Conservation (phyloP, 208 protist species). For the Wallacemonas sp. region DNA sequence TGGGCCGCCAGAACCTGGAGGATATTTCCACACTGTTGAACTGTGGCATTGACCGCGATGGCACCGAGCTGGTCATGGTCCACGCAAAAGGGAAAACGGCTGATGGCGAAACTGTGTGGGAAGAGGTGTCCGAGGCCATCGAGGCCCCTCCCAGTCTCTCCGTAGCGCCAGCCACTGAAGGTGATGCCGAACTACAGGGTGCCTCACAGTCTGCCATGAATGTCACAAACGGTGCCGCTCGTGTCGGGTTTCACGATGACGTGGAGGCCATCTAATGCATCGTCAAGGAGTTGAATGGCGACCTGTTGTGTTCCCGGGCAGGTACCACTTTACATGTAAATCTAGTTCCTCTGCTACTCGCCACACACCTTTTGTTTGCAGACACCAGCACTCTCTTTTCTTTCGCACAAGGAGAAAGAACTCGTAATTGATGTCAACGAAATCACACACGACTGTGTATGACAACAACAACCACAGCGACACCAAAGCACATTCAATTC, state of each 20-base stretch:
- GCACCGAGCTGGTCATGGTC: constrained; percentile 81
- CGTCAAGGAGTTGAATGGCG: too few relatives aligned
- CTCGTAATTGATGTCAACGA: too few relatives aligned
- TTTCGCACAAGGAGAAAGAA: too few relatives aligned
- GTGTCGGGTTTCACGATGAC: constrained; percentile 19
- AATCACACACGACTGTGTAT: too few relatives aligned
- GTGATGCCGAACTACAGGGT: constrained; percentile 9
- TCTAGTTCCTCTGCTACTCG: too few relatives aligned
- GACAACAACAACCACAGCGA: too few relatives aligned
- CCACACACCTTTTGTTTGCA: too few relatives aligned
- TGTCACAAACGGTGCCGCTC: constrained; percentile 1
- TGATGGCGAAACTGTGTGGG: constrained; percentile 73
- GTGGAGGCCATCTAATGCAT: constrained; percentile 10
- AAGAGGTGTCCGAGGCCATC: constrained; percentile 76
- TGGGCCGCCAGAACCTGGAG: constrained; percentile 74
- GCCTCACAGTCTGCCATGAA: background rate
- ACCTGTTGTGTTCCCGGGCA: too few relatives aligned
- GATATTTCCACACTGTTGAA: constrained; percentile 79
- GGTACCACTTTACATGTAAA: too few relatives aligned
- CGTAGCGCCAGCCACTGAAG: background rate
- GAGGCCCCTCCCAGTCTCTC: constrained; percentile 9
- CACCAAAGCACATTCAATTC: too few relatives aligned
- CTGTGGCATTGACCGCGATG: constrained; percentile 77
- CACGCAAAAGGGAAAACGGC: constrained; percentile 60
- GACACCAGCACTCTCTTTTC: too few relatives aligned